Percentiles rank a stretch among this genome's conserved stretches.
These are phyloP conservation scores for Lophiostoma macrostomum DNA, from an alignment of 495 filamentous ascomycete genomes.

Conservation along the genomic window DNA sequence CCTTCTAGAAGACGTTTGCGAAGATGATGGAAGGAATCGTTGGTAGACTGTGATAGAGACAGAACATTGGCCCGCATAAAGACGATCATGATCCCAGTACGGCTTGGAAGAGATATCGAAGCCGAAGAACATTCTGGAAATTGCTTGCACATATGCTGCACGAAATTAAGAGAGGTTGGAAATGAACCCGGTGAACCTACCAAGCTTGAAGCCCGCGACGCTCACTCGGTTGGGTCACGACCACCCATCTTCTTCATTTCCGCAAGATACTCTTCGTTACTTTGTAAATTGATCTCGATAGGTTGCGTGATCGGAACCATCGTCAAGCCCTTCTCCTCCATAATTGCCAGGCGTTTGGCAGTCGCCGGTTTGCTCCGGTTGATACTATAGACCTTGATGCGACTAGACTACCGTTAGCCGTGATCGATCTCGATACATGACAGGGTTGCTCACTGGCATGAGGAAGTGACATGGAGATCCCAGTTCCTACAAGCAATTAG, in stretches of 20 bases:
- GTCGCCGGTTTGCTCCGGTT: conserved; percentile 54
- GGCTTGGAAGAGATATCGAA: neutral
- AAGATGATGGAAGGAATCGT: neutral
- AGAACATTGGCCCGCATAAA: conserved; percentile 1
- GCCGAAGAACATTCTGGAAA: conserved; percentile 10
- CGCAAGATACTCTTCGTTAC: conserved; percentile 30
- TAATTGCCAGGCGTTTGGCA: conserved; percentile 46
- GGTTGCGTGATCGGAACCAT: conserved; percentile 33
- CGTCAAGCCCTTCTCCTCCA: conserved; percentile 47
- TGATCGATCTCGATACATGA: no score
- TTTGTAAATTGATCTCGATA: conserved; percentile 31
- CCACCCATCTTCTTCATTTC: conserved; percentile 23
- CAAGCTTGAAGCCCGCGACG: neutral
- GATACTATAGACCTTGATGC: conserved; percentile 62
- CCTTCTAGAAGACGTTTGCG: conserved; percentile 16
- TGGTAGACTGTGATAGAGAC: neutral
- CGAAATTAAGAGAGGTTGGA: neutral
- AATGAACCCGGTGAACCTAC: neutral
- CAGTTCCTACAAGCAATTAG: conserved; percentile 46
- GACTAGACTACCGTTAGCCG: no score
- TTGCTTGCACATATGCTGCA: neutral
- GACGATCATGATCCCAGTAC: no score
- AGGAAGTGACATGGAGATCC: conserved; percentile 66
- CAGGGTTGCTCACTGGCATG: conserved; percentile 45
- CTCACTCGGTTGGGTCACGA: conserved; percentile 2